Evolutionary conservation across 345 rosid genomes (phyloP).

Genomic region (Adansonia digitata): DNA sequence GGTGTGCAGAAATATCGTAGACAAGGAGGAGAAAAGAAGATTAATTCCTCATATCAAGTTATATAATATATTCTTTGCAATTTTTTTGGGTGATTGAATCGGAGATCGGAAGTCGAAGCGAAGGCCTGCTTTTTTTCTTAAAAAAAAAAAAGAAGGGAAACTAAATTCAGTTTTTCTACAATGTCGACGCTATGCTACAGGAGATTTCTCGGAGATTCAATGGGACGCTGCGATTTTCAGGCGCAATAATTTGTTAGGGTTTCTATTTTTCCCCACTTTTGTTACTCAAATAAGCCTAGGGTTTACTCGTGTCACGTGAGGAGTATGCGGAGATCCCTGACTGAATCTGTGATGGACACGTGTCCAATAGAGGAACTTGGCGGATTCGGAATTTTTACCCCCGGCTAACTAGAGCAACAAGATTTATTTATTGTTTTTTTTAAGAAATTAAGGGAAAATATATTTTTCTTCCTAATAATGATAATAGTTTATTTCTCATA

Average conservation of each 20-base stretch:
- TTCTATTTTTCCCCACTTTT: neutral
- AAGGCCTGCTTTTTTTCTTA: neutral
- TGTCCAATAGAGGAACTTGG: neutral
- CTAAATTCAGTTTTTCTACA: neutral
- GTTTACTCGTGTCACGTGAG: slow-evolving; percentile 3
- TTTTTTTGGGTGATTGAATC: neutral
- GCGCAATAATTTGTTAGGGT: neutral
- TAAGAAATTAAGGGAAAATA: too few relatives aligned
- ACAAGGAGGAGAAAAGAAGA: neutral
- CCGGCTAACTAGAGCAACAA: neutral
- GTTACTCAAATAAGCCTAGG: neutral
- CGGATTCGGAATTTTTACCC: neutral
- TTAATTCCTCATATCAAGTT: neutral
- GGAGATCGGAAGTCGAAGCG: neutral
- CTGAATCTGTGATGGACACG: neutral
- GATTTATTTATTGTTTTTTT: neutral
- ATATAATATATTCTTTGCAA: neutral
- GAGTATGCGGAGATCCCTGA: neutral
- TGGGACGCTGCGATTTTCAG: neutral
- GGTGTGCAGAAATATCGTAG: slow-evolving; percentile 17
- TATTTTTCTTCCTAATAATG: too few relatives aligned
- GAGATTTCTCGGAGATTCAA: neutral
- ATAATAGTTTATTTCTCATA: too few relatives aligned
- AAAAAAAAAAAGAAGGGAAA: neutral
- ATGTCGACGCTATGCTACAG: neutral